Conservation (phyloP, 768 basidiomycete species). For the Pulveroboletus sp. region DNA sequence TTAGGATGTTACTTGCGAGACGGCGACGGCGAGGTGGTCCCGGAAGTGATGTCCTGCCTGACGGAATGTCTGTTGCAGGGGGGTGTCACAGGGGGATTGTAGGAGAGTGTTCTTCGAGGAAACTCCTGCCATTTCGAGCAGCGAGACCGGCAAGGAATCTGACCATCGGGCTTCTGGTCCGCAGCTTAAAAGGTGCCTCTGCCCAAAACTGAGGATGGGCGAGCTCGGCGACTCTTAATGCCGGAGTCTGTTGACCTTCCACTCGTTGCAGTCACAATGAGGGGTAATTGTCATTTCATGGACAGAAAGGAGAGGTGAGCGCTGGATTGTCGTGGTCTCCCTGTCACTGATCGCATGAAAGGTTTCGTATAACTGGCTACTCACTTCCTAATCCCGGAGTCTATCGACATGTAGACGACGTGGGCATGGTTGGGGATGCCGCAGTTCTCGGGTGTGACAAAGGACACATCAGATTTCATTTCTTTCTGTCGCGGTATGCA, state of each 20-base stretch:
- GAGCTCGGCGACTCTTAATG: constrained; percentile 29
- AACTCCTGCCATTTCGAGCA: constrained; percentile 12
- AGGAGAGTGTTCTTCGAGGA: constrained; percentile 5
- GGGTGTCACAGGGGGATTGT: constrained; percentile 5
- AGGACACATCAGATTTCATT: constrained; percentile 40
- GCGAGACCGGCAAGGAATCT: constrained; percentile 12
- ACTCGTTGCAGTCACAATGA: constrained; percentile 42
- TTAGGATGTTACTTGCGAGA: constrained; percentile 10
- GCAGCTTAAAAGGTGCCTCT: constrained; percentile 27
- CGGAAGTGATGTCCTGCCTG: neutral
- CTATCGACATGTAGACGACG: constrained; percentile 44
- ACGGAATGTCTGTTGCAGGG: neutral
- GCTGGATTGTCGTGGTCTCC: neutral
- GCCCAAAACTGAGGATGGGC: constrained; percentile 31
- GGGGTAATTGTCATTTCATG: constrained; percentile 43
- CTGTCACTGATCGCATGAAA: constrained; percentile 19
- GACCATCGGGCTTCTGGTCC: constrained; percentile 15
- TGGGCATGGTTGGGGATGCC: constrained; percentile 37
- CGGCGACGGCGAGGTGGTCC: constrained; percentile 6
- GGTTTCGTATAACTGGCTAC: constrained; percentile 33
- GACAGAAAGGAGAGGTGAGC: constrained; percentile 30
- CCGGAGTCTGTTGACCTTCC: constrained; percentile 30
- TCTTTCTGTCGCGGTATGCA: constrained; percentile 32
- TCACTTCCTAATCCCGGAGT: constrained; percentile 36
- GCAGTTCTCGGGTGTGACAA: constrained; percentile 41